Percentiles rank a stretch among this genome's conserved stretches.
Conservation (phyloP, 208 protist genomes). For the Trypanosoma brucei region DNA sequence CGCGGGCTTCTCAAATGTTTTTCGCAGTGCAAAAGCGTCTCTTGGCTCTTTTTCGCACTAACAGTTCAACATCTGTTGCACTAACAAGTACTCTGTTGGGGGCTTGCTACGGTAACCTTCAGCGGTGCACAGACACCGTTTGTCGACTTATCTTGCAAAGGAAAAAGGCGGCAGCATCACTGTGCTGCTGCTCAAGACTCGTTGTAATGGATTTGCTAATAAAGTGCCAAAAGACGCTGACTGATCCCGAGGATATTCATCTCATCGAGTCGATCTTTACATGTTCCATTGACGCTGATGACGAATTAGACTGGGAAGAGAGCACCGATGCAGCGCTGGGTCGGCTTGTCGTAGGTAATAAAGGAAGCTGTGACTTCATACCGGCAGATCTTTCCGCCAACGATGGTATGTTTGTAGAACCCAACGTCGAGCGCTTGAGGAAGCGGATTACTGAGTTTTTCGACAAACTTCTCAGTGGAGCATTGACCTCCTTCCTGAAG, state of each 20-base stretch:
- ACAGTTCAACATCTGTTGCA: constrained; percentile 64
- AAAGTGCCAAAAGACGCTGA: constrained; percentile 30
- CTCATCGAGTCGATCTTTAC: constrained; percentile 55
- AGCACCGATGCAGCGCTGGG: constrained; percentile 61
- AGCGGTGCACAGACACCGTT: constrained; percentile 43
- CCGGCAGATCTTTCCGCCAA: neutral
- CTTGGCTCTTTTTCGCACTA: constrained; percentile 85
- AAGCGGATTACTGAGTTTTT: constrained; percentile 50
- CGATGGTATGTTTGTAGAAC: constrained; percentile 5
- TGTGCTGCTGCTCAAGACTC: constrained; percentile 79
- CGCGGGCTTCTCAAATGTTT: constrained; percentile 60
- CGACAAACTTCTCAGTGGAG: constrained; percentile 24
- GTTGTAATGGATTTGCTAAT: constrained; percentile 57
- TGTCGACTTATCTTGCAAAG: constrained; percentile 29
- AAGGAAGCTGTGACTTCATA: neutral
- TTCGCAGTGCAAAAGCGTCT: constrained; percentile 90
- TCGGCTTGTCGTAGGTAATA: constrained; percentile 37
- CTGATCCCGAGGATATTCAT: constrained; percentile 21
- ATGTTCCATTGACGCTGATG: constrained; percentile 46
- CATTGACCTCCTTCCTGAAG: constrained; percentile 1
- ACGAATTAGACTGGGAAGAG: constrained; percentile 86
- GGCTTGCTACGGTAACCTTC: constrained; percentile 64
- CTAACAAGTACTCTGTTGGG: constrained; percentile 83
- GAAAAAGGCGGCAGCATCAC: constrained; percentile 45
- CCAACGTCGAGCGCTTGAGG: constrained; percentile 54